A percentile compares a stretch with the other conserved stretches of the same genome.
Evolutionary conservation across 306 rosid genomes (phyloP).

Genomic region (Acacia confusa): DNA sequence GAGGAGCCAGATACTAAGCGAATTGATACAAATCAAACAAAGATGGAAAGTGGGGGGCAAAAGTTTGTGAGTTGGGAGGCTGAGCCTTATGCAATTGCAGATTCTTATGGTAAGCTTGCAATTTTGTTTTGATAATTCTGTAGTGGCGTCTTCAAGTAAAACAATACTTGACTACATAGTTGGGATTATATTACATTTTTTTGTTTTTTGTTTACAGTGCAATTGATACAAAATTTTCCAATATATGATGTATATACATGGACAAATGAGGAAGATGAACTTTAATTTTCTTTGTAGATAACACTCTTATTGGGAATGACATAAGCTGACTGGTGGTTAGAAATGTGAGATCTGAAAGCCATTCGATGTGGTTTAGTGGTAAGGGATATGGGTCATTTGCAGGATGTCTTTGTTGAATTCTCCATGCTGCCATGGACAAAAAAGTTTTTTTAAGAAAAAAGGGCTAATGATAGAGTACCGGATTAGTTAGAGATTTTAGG

Average conservation of each 20-base stretch:
- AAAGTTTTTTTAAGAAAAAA: too few relatives aligned
- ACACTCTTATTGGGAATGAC: background rate
- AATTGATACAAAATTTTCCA: background rate
- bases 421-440: background rate
- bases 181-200: conserved; percentile 20
- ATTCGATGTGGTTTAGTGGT: background rate
- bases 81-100: conserved; percentile 63
- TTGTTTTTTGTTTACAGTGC: too few relatives aligned
- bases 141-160: conserved; percentile 50
- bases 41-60: conserved; percentile 60
- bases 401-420: background rate
- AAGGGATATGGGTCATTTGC: background rate
- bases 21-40: conserved; percentile 73
- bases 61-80: conserved; percentile 71
- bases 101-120: conserved; percentile 60
- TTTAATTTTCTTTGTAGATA: background rate
- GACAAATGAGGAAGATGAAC: background rate
- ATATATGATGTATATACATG: background rate
- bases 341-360: background rate
- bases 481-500: too few relatives aligned
- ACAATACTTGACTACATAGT: conserved; percentile 8
- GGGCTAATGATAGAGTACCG: too few relatives aligned
- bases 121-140: conserved; percentile 48
- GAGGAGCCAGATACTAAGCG: conserved; percentile 94
- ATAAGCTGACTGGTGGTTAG: background rate